A percentile compares a stretch with the other conserved stretches of the same genome.
These are phyloP conservation scores for Spizellomyces punctatus DNA, from an alignment of 192 early-diverging fungal genomes.

Conservation along the genomic window DNA sequence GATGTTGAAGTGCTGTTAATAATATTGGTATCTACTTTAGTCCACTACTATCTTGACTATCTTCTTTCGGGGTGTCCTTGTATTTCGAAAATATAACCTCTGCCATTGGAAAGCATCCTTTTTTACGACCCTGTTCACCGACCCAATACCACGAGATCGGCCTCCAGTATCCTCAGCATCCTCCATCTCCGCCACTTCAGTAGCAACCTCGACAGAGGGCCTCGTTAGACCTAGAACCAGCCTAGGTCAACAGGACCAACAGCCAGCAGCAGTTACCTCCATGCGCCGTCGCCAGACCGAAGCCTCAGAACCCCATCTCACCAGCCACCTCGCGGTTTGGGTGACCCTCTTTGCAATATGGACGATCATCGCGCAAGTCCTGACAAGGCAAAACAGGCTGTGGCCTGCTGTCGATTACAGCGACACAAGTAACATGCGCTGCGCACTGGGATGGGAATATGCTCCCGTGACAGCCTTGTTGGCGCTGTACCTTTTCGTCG, in stretches of 20 bases:
- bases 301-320: not conserved
- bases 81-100: not conserved
- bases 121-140: not conserved
- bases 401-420: slow-evolving; percentile 8
- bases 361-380: slow-evolving; percentile 7
- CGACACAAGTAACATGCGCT: not conserved
- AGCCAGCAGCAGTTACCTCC: not conserved
- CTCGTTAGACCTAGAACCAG: not conserved
- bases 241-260: not conserved
- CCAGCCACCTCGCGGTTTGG: not conserved
- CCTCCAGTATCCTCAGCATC: not conserved
- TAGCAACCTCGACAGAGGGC: not conserved
- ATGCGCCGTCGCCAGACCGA: not conserved
- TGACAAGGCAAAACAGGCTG: not conserved
- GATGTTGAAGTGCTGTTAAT: not conserved
- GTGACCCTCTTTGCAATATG: slow-evolving; percentile 1
- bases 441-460: slow-evolving; percentile 14
- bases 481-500: slow-evolving; percentile 4
- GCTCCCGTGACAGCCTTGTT: not conserved
- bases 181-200: slow-evolving; percentile 8
- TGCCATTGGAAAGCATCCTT: not conserved
- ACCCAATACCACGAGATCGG: not conserved
- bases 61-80: not conserved
- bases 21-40: not conserved
- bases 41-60: not conserved